Conservation (phyloP, 1,139 yeast species). For the Arxiozyma bovina region DNA sequence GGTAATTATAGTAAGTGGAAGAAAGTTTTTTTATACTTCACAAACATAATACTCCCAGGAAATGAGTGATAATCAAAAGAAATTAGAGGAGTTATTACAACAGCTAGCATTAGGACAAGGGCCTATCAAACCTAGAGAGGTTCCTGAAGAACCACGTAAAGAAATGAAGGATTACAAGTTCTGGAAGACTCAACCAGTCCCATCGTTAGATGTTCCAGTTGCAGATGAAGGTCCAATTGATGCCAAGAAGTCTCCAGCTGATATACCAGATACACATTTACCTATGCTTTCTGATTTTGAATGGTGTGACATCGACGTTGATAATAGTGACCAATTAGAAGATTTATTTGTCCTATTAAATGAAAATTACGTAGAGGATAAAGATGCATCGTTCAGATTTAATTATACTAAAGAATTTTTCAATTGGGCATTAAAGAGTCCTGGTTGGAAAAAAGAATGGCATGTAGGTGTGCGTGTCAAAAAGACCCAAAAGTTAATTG, state of each 20-base stretch:
- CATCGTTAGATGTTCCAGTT: constrained; percentile 59
- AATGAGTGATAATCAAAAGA: constrained; percentile 10
- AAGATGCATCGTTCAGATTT: constrained; percentile 85
- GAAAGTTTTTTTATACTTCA: not conserved
- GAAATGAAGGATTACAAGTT: constrained; percentile 88
- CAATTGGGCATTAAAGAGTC: constrained; percentile 90
- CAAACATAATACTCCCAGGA: not conserved
- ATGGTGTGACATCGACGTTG: constrained; percentile 77
- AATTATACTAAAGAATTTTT: constrained; percentile 77
- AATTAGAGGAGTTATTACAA: constrained; percentile 33
- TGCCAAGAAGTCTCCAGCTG: constrained; percentile 51
- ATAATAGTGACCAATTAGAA: constrained; percentile 30
- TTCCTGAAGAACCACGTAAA: constrained; percentile 38
- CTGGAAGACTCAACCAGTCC: constrained; percentile 98
- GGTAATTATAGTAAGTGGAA: not conserved
- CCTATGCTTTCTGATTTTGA: constrained; percentile 73
- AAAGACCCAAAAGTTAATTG: constrained; percentile 67
- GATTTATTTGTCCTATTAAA: constrained; percentile 72
- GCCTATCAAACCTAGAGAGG: constrained; percentile 35
- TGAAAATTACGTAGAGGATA: constrained; percentile 90
- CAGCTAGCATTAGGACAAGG: constrained; percentile 36
- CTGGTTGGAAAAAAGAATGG: constrained; percentile 89
- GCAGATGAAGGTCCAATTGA: constrained; percentile 81
- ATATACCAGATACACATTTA: constrained; percentile 61
- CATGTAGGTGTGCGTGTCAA: constrained; percentile 88